Percentiles rank a stretch among this genome's conserved stretches.
Evolutionary conservation across 139 green algal genomes (phyloP).

Genomic region (Pycnococcus provasolii): DNA sequence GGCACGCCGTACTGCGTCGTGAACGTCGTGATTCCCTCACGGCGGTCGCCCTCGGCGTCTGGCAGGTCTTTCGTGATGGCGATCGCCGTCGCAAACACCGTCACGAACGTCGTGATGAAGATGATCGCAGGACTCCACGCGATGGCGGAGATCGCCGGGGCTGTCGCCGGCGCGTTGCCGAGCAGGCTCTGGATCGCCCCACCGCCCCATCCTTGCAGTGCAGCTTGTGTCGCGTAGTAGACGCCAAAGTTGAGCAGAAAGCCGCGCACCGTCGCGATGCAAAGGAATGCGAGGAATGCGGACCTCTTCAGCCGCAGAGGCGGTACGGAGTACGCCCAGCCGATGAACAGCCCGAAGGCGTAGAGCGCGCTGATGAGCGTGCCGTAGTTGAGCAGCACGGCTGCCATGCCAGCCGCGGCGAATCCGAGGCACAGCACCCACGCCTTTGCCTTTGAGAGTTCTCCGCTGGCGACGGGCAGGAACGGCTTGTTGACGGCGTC

Average conservation of each 20-base stretch:
- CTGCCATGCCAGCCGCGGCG: conserved; percentile 55
- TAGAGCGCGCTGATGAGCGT: conserved; percentile 79
- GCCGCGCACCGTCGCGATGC: conserved; percentile 90
- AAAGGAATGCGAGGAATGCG: conserved; percentile 85
- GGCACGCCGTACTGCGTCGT: conserved; percentile 72
- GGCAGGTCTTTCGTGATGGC: conserved; percentile 97
- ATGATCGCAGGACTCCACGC: conserved; percentile 41
- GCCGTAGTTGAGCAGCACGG: conserved; percentile 73
- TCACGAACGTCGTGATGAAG: conserved; percentile 97
- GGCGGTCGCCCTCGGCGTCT: conserved; percentile 86
- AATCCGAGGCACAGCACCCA: conserved; percentile 46
- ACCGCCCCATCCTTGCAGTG: too few species aligned
- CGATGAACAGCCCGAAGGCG: conserved; percentile 78
- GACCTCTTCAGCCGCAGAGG: conserved; percentile 89
- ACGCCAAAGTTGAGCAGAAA: conserved; percentile 99
- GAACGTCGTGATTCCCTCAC: conserved; percentile 85
- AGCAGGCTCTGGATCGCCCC: too few species aligned
- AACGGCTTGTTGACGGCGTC: conserved; percentile 97
- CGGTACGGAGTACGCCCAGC: conserved; percentile 91
- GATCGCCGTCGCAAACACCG: conserved; percentile 90
- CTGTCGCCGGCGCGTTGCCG: too few species aligned
- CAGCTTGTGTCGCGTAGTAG: conserved; percentile 68
- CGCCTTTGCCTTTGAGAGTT: conserved; percentile 33
- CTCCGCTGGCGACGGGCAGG: conserved; percentile 82
- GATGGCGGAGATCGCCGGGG: conserved; percentile 51